Percentiles rank a stretch among this genome's conserved stretches.
These are phyloP conservation scores for Leptographium radiaticola DNA, from an alignment of 2,329 filamentous ascomycete species.

Conservation along the genomic window DNA sequence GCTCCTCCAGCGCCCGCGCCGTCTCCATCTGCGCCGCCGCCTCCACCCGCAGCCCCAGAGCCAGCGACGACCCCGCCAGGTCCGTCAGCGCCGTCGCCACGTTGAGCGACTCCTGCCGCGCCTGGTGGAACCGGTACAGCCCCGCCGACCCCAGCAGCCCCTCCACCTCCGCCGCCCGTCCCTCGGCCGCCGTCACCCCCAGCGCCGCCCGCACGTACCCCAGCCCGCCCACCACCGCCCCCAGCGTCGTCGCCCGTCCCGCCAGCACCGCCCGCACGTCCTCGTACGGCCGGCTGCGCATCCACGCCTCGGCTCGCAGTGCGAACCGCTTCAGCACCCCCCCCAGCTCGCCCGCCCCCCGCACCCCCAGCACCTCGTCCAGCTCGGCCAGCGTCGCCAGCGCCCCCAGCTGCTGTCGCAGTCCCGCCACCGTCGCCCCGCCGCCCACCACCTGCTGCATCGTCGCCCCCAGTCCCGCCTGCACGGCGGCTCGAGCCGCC, in stretches of 20 bases:
- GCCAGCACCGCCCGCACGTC: slow-evolving; percentile 63
- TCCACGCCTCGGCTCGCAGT: slow-evolving; percentile 58
- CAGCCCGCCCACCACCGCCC: slow-evolving; percentile 63
- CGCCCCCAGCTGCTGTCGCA: slow-evolving; percentile 44
- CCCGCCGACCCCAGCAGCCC: slow-evolving; percentile 63
- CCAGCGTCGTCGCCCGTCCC: slow-evolving; percentile 71
- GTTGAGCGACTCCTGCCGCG: slow-evolving; percentile 75
- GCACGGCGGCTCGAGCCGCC: slow-evolving; percentile 42
- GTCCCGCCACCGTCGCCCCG: slow-evolving; percentile 33
- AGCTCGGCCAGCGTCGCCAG: slow-evolving; percentile 69
- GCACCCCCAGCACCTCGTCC: slow-evolving; percentile 58
- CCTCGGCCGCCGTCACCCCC: slow-evolving; percentile 47
- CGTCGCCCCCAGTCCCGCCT: slow-evolving; percentile 47
- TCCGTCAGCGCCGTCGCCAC: slow-evolving; percentile 73
- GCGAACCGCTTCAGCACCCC: slow-evolving; percentile 51
- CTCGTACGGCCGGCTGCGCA: slow-evolving; percentile 41
- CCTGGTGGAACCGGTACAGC: slow-evolving; percentile 67
- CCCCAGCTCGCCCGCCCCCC: slow-evolving; percentile 46
- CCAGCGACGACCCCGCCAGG: slow-evolving; percentile 55
- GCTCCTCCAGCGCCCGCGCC: slow-evolving; percentile 85
- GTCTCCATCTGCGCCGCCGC: slow-evolving; percentile 68
- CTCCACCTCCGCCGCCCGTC: slow-evolving; percentile 60
- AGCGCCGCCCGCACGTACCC: slow-evolving; percentile 46
- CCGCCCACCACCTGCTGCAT: slow-evolving; percentile 43
- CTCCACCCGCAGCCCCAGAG: slow-evolving; percentile 63